Evolutionary conservation across 176 grass and related monocot species (phyloP).

Genomic region (Hyparrhenia diplandra): DNA sequence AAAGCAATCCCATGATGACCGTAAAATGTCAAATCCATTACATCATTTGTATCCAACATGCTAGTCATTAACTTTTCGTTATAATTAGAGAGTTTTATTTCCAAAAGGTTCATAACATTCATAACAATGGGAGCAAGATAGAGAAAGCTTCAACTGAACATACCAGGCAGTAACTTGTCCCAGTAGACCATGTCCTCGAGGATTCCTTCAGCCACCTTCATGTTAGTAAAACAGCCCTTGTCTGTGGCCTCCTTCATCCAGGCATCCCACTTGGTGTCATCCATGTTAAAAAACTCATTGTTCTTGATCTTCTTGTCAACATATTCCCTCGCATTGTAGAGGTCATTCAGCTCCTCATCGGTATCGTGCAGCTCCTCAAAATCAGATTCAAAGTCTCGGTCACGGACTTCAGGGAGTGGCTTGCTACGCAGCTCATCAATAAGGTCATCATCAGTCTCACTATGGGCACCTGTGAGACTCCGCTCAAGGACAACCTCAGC

Average conservation of each 20-base stretch:
- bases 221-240: slow-evolving; percentile 38
- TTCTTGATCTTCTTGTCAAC: slow-evolving; percentile 75
- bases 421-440: slow-evolving; percentile 48
- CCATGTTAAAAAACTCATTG: slow-evolving; percentile 70
- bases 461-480: slow-evolving; percentile 39
- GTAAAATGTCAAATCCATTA: background rate
- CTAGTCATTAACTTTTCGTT: background rate
- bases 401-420: slow-evolving; percentile 45
- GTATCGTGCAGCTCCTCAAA: slow-evolving; percentile 60
- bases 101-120: background rate
- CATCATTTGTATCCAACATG: background rate
- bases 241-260: slow-evolving; percentile 47
- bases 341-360: slow-evolving; percentile 64
- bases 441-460: slow-evolving; percentile 56
- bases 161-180: slow-evolving; percentile 83
- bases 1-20: background rate
- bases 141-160: slow-evolving; percentile 19
- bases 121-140: background rate
- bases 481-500: slow-evolving; percentile 45
- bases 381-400: slow-evolving; percentile 54
- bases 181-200: slow-evolving; percentile 52
- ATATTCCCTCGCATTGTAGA: slow-evolving; percentile 79
- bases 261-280: slow-evolving; percentile 65
- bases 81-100: slow-evolving; percentile 13
- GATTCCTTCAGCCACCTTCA: slow-evolving; percentile 78